Conservation (phyloP, 345 rosid species). For the Litchi chinensis region DNA sequence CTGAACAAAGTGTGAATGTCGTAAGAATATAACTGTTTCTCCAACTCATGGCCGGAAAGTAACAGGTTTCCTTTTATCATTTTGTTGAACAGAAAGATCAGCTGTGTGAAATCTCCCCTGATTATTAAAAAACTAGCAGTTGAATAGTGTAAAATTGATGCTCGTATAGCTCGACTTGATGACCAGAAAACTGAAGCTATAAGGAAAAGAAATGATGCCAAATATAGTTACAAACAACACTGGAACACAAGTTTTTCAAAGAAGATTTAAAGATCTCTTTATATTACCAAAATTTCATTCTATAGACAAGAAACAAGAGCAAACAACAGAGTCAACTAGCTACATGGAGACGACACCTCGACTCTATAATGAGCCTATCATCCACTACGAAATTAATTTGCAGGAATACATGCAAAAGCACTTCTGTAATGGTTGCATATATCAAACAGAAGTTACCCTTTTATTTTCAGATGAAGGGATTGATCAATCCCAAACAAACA, state of each 20-base stretch:
- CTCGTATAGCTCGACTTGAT: background rate
- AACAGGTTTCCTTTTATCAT: too few species aligned
- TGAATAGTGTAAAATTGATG: background rate
- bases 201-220: too few species aligned
- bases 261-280: background rate
- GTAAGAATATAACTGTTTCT: too few species aligned
- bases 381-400: background rate
- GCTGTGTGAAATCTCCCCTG: background rate
- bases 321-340: background rate
- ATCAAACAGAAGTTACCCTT: conserved; percentile 6
- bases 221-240: too few species aligned
- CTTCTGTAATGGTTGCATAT: background rate
- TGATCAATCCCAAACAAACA: background rate
- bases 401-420: background rate
- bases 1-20: too few species aligned
- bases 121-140: background rate
- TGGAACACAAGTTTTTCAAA: background rate
- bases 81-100: too few species aligned
- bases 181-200: too few species aligned
- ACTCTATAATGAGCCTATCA: background rate
- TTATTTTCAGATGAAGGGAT: conserved; percentile 21
- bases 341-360: background rate
- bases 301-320: background rate
- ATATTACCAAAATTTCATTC: background rate
- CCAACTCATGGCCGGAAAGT: too few species aligned